Percentiles rank a stretch among this genome's conserved stretches.
Conservation (phyloP, 108 stramenopile species). For the Nannochloropsis salina region DNA sequence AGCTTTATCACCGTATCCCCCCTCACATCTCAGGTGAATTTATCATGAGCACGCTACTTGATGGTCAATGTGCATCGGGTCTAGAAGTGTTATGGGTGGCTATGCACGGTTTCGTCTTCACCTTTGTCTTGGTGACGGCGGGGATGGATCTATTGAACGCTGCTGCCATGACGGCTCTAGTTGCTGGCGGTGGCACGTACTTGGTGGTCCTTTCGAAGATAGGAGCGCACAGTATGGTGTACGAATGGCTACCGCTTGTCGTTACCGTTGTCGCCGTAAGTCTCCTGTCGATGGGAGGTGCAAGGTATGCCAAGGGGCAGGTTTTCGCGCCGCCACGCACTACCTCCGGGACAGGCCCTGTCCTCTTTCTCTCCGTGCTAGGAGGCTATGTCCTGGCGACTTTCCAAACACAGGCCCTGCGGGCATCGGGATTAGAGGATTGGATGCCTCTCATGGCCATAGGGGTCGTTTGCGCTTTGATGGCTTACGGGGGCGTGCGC, state of each 20-base stretch:
- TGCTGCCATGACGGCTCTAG: background rate
- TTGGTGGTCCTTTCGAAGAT: background rate
- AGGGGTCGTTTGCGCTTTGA: background rate
- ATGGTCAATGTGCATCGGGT: constrained; percentile 15
- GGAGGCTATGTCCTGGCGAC: background rate
- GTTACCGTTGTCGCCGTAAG: background rate
- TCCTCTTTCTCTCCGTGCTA: background rate
- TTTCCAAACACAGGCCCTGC: constrained; percentile 8
- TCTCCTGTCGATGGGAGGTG: background rate
- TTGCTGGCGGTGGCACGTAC: background rate
- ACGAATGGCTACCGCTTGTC: background rate
- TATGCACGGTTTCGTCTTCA: background rate
- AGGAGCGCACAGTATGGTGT: background rate
- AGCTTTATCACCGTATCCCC: no score
- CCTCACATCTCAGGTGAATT: no score
- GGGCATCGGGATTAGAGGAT: background rate
- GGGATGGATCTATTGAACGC: background rate
- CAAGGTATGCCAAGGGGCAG: background rate
- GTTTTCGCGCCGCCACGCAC: background rate
- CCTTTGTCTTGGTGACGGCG: background rate
- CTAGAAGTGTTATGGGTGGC: background rate
- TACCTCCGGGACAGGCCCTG: background rate
- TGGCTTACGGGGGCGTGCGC: background rate
- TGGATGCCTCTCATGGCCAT: background rate
- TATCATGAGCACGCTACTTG: background rate